Evolutionary conservation across 2,329 filamentous ascomycete species (phyloP).

Genomic region (Exserohilum turcica): DNA sequence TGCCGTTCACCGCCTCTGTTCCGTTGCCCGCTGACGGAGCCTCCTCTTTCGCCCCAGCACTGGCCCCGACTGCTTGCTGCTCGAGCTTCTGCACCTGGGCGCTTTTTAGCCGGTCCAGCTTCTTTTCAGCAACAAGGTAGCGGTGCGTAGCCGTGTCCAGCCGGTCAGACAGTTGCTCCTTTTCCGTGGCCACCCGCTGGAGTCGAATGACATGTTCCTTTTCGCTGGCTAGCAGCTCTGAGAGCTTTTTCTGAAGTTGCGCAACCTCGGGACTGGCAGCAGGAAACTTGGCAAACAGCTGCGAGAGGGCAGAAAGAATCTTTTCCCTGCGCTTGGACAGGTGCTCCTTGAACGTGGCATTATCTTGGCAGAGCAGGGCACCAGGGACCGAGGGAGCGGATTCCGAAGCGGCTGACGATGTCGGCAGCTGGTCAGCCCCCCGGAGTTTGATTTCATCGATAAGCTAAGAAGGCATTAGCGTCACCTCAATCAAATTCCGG

Average conservation of each 20-base stretch:
- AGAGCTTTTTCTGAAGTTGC: slow-evolving; percentile 75
- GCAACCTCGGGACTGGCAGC: slow-evolving; percentile 68
- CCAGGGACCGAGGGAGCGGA: slow-evolving; percentile 54
- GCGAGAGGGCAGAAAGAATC: slow-evolving; percentile 75
- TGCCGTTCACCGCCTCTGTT: slow-evolving; percentile 61
- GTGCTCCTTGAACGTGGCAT: slow-evolving; percentile 74
- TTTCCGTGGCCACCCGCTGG: slow-evolving; percentile 76
- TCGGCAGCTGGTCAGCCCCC: slow-evolving; percentile 43
- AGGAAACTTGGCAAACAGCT: slow-evolving; percentile 63
- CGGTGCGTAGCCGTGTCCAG: slow-evolving; percentile 86
- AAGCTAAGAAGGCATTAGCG: slow-evolving; percentile 46
- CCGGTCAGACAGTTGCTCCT: slow-evolving; percentile 82
- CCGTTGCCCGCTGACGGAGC: slow-evolving; percentile 57
- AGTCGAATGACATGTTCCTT: slow-evolving; percentile 80
- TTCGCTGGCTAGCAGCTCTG: slow-evolving; percentile 75
- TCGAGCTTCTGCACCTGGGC: slow-evolving; percentile 89
- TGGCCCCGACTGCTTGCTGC: slow-evolving; percentile 67
- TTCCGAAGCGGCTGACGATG: slow-evolving; percentile 30
- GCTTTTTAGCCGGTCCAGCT: slow-evolving; percentile 87
- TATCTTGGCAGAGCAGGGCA: slow-evolving; percentile 61
- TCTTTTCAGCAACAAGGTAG: slow-evolving; percentile 95
- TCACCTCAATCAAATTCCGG: slow-evolving; percentile 12
- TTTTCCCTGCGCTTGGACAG: slow-evolving; percentile 74
- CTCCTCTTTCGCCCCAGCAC: slow-evolving; percentile 38
- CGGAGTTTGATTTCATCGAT: slow-evolving; percentile 56